These are phyloP conservation scores for Globisporangium nodosum DNA, from an alignment of 352 stramenopile species.

Conservation along the genomic window DNA sequence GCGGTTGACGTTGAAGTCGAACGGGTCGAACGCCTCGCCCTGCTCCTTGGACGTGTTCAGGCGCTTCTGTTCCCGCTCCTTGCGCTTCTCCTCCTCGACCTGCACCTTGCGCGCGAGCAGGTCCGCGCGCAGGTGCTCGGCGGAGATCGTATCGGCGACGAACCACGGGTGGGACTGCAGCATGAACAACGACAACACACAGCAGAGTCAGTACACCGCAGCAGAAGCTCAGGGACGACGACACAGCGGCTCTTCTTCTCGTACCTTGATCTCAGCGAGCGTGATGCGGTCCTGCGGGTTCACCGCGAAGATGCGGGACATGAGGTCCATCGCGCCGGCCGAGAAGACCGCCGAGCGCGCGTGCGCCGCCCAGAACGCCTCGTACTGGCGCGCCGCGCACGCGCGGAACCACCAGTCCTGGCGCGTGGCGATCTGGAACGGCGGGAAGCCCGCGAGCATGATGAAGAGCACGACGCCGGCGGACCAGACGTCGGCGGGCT, in stretches of 20 bases:
- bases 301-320: conserved; percentile 68
- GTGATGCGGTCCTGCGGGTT: conserved; percentile 72
- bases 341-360: conserved; percentile 69
- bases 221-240: neutral
- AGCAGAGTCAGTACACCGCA: neutral
- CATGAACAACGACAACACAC: neutral
- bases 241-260: neutral
- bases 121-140: conserved; percentile 41
- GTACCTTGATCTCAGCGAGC: conserved; percentile 68
- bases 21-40: conserved; percentile 67
- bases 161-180: conserved; percentile 57
- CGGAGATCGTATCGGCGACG: conserved; percentile 33
- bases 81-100: conserved; percentile 18
- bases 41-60: conserved; percentile 26
- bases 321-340: conserved; percentile 56
- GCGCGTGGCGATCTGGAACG: conserved; percentile 85
- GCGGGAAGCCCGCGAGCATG: conserved; percentile 89
- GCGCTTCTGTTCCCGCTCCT: conserved; percentile 23
- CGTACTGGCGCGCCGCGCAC: conserved; percentile 62
- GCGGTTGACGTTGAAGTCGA: conserved; percentile 33
- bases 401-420: conserved; percentile 90
- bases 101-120: conserved; percentile 57
- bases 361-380: conserved; percentile 78
- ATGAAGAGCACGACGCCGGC: conserved; percentile 92
- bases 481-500: conserved; percentile 89